Evolutionary conservation across 768 basidiomycete genomes (phyloP).

Genomic region (Lentinus brumalis): DNA sequence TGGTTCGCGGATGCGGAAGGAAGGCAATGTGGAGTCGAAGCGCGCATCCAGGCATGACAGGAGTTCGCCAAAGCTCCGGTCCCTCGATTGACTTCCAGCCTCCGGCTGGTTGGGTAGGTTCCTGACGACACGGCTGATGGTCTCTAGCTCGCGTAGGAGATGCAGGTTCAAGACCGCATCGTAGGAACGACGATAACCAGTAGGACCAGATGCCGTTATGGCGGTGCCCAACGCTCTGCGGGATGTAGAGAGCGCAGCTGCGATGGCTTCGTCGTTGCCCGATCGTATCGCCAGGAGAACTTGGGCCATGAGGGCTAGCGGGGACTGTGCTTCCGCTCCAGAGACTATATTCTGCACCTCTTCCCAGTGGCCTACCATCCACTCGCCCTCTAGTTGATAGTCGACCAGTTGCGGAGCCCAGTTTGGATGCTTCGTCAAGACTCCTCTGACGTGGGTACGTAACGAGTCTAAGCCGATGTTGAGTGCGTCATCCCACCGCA

Average conservation of each 20-base stretch:
- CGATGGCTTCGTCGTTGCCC: slow-evolving; percentile 47
- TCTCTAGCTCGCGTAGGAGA: slow-evolving; percentile 81
- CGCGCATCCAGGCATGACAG: slow-evolving; percentile 59
- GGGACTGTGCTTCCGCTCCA: slow-evolving; percentile 48
- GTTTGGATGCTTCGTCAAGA: slow-evolving; percentile 79
- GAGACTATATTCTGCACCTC: slow-evolving; percentile 69
- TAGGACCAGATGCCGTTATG: slow-evolving; percentile 77
- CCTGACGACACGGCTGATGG: slow-evolving; percentile 52
- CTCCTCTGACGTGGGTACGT: slow-evolving; percentile 90
- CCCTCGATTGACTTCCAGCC: slow-evolving; percentile 32
- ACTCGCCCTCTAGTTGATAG: slow-evolving; percentile 91
- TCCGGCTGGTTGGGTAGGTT: slow-evolving; percentile 35
- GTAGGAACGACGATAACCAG: slow-evolving; percentile 85
- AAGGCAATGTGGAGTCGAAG: slow-evolving; percentile 78
- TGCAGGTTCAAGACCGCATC: slow-evolving; percentile 86
- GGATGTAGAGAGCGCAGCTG: slow-evolving; percentile 59
- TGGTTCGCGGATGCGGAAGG: slow-evolving; percentile 86
- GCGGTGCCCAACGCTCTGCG: slow-evolving; percentile 75
- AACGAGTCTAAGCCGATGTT: slow-evolving; percentile 70
- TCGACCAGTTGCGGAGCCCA: slow-evolving; percentile 80
- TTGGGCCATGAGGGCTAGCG: slow-evolving; percentile 74
- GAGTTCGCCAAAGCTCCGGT: slow-evolving; percentile 39
- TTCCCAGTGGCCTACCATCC: slow-evolving; percentile 95
- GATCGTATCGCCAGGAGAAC: slow-evolving; percentile 79
- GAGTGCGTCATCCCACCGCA: background rate